Evolutionary conservation across 1,284 basidiomycete species (phyloP).

Genomic region (Anthracocystis walkeri): DNA sequence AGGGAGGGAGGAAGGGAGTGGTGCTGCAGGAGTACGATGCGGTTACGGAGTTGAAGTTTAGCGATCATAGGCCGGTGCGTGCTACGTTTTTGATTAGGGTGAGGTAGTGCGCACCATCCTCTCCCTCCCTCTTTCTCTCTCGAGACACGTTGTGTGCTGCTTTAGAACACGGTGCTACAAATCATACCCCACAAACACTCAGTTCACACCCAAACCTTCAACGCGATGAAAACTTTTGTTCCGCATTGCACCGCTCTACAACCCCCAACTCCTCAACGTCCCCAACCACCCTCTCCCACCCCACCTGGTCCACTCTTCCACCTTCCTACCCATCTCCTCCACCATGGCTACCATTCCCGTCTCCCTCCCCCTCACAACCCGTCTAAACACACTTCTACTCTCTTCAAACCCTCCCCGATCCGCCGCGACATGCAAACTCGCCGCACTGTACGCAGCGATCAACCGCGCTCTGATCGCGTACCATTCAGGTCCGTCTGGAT

Average conservation of each 20-base stretch:
- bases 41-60: slow-evolving; percentile 36
- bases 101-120: background rate
- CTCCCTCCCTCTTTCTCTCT: background rate
- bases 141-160: background rate
- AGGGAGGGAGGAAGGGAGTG: slow-evolving; percentile 24
- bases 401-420: slow-evolving; percentile 7
- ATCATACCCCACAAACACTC: no score
- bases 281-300: slow-evolving; percentile 48
- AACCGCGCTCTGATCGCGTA: slow-evolving; percentile 28
- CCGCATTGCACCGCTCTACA: slow-evolving; percentile 5
- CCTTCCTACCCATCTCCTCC: background rate
- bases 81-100: slow-evolving; percentile 43
- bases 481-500: slow-evolving; percentile 33
- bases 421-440: slow-evolving; percentile 31
- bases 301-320: slow-evolving; percentile 44
- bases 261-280: slow-evolving; percentile 27
- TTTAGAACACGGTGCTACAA: no score
- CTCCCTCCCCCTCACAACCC: slow-evolving; percentile 18
- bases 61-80: slow-evolving; percentile 50
- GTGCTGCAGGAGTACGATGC: slow-evolving; percentile 36
- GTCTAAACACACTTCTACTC: slow-evolving; percentile 11
- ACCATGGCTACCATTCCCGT: slow-evolving; percentile 15
- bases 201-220: no score
- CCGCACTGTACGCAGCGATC: slow-evolving; percentile 17
- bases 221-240: no score